A percentile compares a stretch with the other conserved stretches of the same genome.
These are phyloP conservation scores for Lipomyces oligophaga DNA, from an alignment of 805 yeast genomes.

Conservation along the genomic window DNA sequence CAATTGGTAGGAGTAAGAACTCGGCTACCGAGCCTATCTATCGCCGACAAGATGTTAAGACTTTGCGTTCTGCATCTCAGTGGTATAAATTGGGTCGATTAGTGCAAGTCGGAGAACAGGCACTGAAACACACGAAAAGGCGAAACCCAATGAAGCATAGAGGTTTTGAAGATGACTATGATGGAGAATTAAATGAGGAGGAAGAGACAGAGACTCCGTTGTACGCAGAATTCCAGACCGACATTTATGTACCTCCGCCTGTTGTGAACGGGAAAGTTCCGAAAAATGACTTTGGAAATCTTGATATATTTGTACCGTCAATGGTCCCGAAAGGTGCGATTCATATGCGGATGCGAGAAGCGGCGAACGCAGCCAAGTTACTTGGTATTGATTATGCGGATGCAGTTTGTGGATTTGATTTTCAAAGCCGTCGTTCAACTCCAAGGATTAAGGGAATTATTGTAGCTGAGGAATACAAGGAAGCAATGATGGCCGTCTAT, in stretches of 20 bases:
- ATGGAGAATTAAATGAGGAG: conserved; percentile 43
- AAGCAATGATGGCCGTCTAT: conserved; percentile 52
- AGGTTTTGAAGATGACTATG: conserved; percentile 39
- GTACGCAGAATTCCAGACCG: conserved; percentile 78
- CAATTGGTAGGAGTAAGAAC: conserved; percentile 42
- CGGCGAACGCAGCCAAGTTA: conserved; percentile 66
- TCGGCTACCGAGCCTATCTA: conserved; percentile 49
- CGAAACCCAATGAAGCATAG: conserved; percentile 33
- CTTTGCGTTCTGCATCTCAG: conserved; percentile 67
- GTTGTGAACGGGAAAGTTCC: conserved; percentile 63
- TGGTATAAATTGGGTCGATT: conserved; percentile 84
- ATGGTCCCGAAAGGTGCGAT: conserved; percentile 84
- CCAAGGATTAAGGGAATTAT: conserved; percentile 75
- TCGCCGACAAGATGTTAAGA: conserved; percentile 59
- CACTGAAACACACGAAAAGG: conserved; percentile 48
- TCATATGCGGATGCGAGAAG: conserved; percentile 46
- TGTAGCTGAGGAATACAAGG: conserved; percentile 57
- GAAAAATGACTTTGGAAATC: conserved; percentile 75
- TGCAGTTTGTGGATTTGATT: conserved; percentile 86
- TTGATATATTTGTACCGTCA: conserved; percentile 69
- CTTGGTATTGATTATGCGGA: conserved; percentile 75
- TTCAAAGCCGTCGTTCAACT: conserved; percentile 48
- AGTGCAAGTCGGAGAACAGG: conserved; percentile 65
- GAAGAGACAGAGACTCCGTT: conserved; percentile 50
- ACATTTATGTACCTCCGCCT: conserved; percentile 61